phyloP scores from a whole-genome alignment of 169 alveolate genomes.

The Sarcocystis neurona region DNA sequence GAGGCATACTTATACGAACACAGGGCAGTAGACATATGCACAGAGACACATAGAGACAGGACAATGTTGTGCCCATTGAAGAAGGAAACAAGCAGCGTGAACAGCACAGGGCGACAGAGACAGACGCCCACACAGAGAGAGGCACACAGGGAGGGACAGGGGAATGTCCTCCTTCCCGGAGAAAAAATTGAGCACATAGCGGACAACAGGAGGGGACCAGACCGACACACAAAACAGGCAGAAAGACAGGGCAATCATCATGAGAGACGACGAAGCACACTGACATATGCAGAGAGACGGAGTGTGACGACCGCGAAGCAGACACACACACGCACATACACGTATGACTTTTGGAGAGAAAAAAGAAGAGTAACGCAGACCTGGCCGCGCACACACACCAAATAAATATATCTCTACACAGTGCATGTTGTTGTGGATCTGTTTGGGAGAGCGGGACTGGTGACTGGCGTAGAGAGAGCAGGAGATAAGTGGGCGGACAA shows the following conservation, averaged over 20 bases:
- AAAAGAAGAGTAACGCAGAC: neutral
- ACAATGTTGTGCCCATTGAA: neutral
- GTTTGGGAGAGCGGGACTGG: too few species aligned
- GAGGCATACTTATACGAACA: neutral
- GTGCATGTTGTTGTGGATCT: too few species aligned
- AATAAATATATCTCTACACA: too few species aligned
- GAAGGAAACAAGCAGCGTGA: neutral
- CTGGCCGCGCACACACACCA: too few species aligned
- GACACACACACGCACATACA: neutral
- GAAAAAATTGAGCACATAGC: too few species aligned
- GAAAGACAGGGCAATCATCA: neutral
- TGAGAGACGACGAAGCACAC: neutral
- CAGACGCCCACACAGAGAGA: too few species aligned
- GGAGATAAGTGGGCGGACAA: too few species aligned
- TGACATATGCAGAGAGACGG: neutral
- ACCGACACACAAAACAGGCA: neutral
- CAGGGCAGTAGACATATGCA: neutral
- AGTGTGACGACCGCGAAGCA: neutral
- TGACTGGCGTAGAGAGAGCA: too few species aligned
- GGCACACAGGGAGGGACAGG: too few species aligned
- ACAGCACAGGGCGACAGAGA: neutral
- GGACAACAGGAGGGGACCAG: too few species aligned
- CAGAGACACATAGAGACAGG: too few species aligned
- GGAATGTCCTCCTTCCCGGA: too few species aligned
- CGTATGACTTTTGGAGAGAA: neutral